Base-by-base conservation (phyloP, 441 rosid genomes). In the Jatropha podagrica region DNA sequence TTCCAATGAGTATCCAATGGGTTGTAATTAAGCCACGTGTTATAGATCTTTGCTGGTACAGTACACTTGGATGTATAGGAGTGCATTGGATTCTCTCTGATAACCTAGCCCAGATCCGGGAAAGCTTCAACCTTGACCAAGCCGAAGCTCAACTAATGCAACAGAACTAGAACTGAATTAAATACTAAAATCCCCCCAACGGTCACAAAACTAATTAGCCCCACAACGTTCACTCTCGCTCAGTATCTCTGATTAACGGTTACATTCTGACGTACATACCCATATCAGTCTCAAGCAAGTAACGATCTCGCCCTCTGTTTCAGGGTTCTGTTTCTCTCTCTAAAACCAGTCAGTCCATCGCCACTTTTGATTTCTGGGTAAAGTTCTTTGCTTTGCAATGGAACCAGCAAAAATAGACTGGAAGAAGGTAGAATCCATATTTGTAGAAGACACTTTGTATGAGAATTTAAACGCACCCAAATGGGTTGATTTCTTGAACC, bases 361-460 rank as follows among this genome's bases (percentile, higher is more conserved):
- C 6, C 49, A 3, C 1, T 23, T 17, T 55, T 13, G 12, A 52
- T 69, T 64, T 40, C 65, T 74, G 63, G 26, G 49, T 11, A 17
- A 63, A 63, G n/a, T n/a, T 58, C 49, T 12, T 64, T 62, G 49
- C 62, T 52, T 51, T 56, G 69, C 70, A 42, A 92, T 95, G 98
- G 98, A 95, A 75, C 89, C 97, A 26, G 98, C 95, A 4, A 89
- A 91, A 59, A 95, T 95, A 65, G 99, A 96, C 55, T 96, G 99
- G 98, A 92, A 87, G 73, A 86, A 83, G 73, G 74, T 94, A 32
- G 93, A 92, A 17, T 93, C 93, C 38, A 84, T 86, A 62, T 96
- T 86, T 80, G 89, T 84, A 0, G 92, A 91, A 79, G 97, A 92
- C 72, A 79, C 74, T 8, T 79, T 87, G 44, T 91, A 96, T 74